These are phyloP conservation scores for Kalanchoe fedtschenkoi DNA, from an alignment of 164 flowering plant genomes.

Conservation along the genomic window DNA sequence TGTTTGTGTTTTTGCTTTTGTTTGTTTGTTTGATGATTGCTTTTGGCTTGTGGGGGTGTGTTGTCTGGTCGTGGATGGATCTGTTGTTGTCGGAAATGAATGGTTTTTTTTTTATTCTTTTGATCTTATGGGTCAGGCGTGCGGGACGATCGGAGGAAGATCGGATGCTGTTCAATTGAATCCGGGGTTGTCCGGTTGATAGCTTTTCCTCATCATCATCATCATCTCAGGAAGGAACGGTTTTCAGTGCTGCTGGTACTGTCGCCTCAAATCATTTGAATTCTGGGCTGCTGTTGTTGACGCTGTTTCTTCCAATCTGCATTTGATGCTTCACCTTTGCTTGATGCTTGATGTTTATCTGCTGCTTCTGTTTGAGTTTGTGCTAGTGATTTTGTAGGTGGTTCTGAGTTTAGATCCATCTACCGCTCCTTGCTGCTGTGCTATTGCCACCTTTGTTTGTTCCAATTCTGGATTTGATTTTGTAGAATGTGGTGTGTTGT, in stretches of 20 bases:
- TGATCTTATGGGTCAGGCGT: background rate
- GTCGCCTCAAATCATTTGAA: background rate
- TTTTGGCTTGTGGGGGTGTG: too few relatives aligned
- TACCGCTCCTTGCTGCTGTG: too few relatives aligned
- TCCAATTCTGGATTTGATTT: background rate
- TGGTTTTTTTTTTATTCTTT: too few relatives aligned
- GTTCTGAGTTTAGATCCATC: too few relatives aligned
- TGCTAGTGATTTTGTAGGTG: too few relatives aligned
- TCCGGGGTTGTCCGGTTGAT: background rate
- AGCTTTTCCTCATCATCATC: constrained; percentile 3
- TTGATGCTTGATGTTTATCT: background rate
- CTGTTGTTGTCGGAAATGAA: background rate
- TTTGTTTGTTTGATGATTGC: too few relatives aligned
- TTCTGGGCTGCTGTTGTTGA: background rate
- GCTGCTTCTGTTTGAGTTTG: background rate
- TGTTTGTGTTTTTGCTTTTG: background rate
- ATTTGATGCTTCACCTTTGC: background rate
- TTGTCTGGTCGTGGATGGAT: too few relatives aligned
- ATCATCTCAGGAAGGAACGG: background rate
- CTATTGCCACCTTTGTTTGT: too few relatives aligned
- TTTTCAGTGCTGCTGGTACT: background rate
- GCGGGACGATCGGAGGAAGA: background rate
- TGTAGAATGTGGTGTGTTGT: background rate
- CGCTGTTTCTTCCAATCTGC: background rate
- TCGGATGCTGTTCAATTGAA: constrained; percentile 1